Base-by-base conservation (phyloP, 345 rosid species). In the Leavenworthia alabamica region DNA sequence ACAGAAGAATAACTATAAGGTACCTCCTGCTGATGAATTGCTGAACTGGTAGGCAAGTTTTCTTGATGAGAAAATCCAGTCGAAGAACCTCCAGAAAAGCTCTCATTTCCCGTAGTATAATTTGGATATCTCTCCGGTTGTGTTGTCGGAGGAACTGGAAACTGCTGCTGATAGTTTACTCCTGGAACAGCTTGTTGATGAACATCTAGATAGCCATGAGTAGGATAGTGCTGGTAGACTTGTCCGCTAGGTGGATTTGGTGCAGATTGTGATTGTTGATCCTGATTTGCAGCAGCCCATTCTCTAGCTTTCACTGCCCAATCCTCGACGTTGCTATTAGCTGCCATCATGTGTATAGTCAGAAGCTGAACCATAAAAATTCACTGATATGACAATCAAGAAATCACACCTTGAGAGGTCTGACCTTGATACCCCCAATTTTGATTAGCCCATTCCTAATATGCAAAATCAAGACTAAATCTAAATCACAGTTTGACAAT, bases 1-100 rank as follows among this genome's bases (percentile, higher is more conserved):
- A 83, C 85, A 77, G 99, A 86, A 86, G 97, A 94, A 94, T 94
- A 88, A 90, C 97, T 86, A 90, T 87, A 94, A 94, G 99, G 86
- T 94, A 90, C 99, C 97, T 94, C 99, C 97, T 90, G 99, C 96
- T 66, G 90, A 86, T 79, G 88, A 88, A 78, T 81, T 76, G 79
- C 78, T 62, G 87, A 75, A 75, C 75, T 73, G 64, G 84, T 55
- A 52, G 82, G 68, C 46, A 65, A 31, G 61, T 71, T 73, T 62
- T 77, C 79, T 76, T 77, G 84, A 72, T 66, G 81, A 36, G 68
- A 41, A 65, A 73, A 67, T 47, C 75, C 72, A 22, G 69, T 66
- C 56, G 60, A 79, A 13, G 79, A 60, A 58, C 68, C 79, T 77
- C 80, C 86, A 71, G 74, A 68, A 22, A 71, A 58, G 51, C 55